Base-by-base conservation (phyloP, 768 basidiomycete genomes). In the Sporobolomyces roseus region DNA sequence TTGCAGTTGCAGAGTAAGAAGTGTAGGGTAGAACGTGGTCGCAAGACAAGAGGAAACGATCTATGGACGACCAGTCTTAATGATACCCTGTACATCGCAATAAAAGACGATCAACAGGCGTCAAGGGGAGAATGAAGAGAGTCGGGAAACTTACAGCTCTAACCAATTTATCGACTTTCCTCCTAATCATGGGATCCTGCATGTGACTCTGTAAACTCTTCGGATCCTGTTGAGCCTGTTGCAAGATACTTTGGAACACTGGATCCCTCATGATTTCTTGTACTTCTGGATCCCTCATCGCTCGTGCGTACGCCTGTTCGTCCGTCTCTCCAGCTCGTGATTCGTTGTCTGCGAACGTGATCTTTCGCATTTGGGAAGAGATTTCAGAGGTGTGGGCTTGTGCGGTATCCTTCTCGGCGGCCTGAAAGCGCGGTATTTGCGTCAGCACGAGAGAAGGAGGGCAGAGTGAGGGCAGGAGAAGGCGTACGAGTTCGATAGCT, bases 141-240 rank as follows among this genome's bases (percentile, higher is more conserved):
- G 38, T n/a, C n/a, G n/a, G n/a, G n/a, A n/a, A 43, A 63, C 67
- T 29, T n/a, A 68, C 94, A 33, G 92, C 92, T 65, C 90, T 89
- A 75, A 94, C 82, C 54, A 97, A 83, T 80, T 93, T 93, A 81
- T 86, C 83, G 71, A 96, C 90, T 66, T 75, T 75, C 14, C 62
- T 67, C 49, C 70, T 48, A 25, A 70, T 60, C 71, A 74, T 76
- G 35, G 78, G 77, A 35, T 48, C 53, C 85, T 92, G 91, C 88
- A 98, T 88, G 80, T 99, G 94, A 74, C 96, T 91, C 78, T 90
- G 88, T 66, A 99, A 81, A 29, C 93, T 90, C 51, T 84, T 82
- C 9, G 96, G 94, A 79, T 97, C 87, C 56, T 80, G 75, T 80
- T 99, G 94, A 10, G 92, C 91, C 80, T 98, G 93, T 78, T 93